Evolutionary conservation across 768 basidiomycete genomes (phyloP).

Genomic region (Tricholoma hemisulphureum): DNA sequence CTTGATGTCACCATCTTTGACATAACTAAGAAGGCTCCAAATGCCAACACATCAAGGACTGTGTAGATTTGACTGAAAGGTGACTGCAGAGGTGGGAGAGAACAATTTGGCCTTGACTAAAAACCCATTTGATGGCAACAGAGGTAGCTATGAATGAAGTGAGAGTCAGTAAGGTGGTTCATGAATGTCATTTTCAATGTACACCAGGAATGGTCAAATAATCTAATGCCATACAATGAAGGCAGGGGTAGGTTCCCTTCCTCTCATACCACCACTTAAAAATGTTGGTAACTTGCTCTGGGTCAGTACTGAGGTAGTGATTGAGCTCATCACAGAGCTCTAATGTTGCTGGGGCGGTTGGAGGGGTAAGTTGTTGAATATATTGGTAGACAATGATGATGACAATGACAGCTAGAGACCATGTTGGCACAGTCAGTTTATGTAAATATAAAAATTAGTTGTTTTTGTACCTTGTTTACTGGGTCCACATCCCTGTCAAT

Average conservation of each 20-base stretch:
- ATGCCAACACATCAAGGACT: background rate
- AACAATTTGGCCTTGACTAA: constrained; percentile 3
- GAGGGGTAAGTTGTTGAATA: background rate
- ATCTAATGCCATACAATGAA: too few relatives aligned
- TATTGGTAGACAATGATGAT: background rate
- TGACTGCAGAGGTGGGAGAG: background rate
- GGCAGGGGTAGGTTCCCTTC: too few relatives aligned
- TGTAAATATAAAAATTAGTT: too few relatives aligned
- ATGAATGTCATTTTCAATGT: constrained; percentile 31
- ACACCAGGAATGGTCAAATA: too few relatives aligned
- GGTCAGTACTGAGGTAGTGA: constrained; percentile 19
- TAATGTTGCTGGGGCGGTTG: too few relatives aligned
- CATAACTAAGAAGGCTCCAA: background rate
- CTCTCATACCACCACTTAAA: too few relatives aligned
- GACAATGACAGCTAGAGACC: constrained; percentile 18
- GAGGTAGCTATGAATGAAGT: constrained; percentile 3
- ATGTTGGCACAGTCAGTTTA: constrained; percentile 21
- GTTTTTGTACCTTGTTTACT: background rate
- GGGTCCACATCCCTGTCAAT: background rate
- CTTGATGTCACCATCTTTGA: background rate
- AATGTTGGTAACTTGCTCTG: too few relatives aligned
- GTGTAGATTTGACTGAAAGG: background rate
- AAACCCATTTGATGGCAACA: constrained; percentile 6
- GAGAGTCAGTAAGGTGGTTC: constrained; percentile 25
- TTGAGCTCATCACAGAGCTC: too few relatives aligned